Percentiles rank a stretch among this genome's conserved stretches.
Evolutionary conservation across 208 protist genomes (phyloP).

Genomic region (Leishmania turanica): DNA sequence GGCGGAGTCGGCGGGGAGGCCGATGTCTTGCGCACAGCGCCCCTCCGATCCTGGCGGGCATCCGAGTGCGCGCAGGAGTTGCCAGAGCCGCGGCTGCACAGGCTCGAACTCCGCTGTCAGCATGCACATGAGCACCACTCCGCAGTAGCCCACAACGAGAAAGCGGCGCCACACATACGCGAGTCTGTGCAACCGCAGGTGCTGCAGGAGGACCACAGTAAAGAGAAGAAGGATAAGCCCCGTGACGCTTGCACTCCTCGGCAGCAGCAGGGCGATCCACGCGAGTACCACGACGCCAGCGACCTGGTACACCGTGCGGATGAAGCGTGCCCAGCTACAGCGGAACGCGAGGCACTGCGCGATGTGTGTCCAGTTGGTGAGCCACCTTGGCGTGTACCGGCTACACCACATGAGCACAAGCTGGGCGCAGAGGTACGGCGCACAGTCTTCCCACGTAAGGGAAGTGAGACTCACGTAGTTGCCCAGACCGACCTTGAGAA

Average conservation of each 20-base stretch:
- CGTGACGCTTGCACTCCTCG: conserved; percentile 26
- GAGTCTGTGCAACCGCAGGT: conserved; percentile 14
- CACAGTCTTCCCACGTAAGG: conserved; percentile 12
- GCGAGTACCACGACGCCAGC: conserved; percentile 19
- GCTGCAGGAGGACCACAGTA: conserved; percentile 19
- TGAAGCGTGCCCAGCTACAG: conserved; percentile 19
- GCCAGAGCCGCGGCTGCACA: conserved; percentile 22
- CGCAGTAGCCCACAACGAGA: conserved; percentile 35
- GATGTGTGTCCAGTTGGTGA: conserved; percentile 17
- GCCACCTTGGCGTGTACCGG: conserved; percentile 17
- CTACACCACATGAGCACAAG: conserved; percentile 32
- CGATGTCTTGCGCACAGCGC: conserved; percentile 24
- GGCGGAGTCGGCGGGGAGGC: conserved; percentile 15
- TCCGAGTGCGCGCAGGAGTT: conserved; percentile 7
- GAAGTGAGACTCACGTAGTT: background rate
- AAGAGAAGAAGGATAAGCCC: conserved; percentile 28
- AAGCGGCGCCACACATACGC: conserved; percentile 33
- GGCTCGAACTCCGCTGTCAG: conserved; percentile 23
- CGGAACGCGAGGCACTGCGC: conserved; percentile 32
- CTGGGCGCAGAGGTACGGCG: conserved; percentile 26
- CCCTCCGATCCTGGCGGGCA: conserved; percentile 23
- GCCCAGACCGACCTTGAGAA: background rate
- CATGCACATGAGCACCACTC: conserved; percentile 31
- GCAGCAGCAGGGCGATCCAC: conserved; percentile 29
- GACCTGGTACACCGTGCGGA: conserved; percentile 11